Evolutionary conservation across 495 filamentous ascomycete genomes (phyloP).

Genomic region (Thozetella sp.): DNA sequence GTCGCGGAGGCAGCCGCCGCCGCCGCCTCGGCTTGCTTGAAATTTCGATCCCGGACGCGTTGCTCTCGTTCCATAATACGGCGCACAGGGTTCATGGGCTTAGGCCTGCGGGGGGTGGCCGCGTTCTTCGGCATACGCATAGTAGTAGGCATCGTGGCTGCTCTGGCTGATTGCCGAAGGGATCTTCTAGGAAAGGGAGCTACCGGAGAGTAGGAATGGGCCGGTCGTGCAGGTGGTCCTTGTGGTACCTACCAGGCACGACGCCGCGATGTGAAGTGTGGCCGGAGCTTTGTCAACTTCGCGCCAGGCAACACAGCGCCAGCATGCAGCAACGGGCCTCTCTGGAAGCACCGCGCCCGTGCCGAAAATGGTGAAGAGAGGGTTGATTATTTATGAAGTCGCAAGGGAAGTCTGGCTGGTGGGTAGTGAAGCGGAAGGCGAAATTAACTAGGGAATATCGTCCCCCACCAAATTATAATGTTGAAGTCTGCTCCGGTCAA

Average conservation of each 20-base stretch:
- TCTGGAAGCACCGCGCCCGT: too few species aligned
- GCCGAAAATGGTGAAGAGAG: too few species aligned
- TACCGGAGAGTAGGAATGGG: too few species aligned
- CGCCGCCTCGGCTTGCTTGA: constrained; percentile 21
- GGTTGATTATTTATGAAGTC: too few species aligned
- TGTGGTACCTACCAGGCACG: too few species aligned
- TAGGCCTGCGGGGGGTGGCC: constrained; percentile 15
- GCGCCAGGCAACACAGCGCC: too few species aligned
- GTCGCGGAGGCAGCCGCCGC: constrained; percentile 4
- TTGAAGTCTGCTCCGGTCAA: neutral
- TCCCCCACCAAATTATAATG: constrained; percentile 20
- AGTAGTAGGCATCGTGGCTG: constrained; percentile 8
- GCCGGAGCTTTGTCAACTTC: too few species aligned
- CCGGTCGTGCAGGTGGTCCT: too few species aligned
- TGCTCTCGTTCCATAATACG: constrained; percentile 30
- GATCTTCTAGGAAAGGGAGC: too few species aligned
- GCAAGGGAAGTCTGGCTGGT: too few species aligned
- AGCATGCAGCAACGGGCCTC: too few species aligned
- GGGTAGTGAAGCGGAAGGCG: neutral
- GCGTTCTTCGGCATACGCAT: constrained; percentile 10
- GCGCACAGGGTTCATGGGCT: constrained; percentile 22
- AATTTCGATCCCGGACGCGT: constrained; percentile 17
- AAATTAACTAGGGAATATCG: constrained; percentile 11
- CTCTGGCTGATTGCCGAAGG: neutral
- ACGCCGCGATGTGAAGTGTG: too few species aligned